These are phyloP conservation scores for Erodium trifolium DNA, from an alignment of 441 rosid species.

Conservation along the genomic window DNA sequence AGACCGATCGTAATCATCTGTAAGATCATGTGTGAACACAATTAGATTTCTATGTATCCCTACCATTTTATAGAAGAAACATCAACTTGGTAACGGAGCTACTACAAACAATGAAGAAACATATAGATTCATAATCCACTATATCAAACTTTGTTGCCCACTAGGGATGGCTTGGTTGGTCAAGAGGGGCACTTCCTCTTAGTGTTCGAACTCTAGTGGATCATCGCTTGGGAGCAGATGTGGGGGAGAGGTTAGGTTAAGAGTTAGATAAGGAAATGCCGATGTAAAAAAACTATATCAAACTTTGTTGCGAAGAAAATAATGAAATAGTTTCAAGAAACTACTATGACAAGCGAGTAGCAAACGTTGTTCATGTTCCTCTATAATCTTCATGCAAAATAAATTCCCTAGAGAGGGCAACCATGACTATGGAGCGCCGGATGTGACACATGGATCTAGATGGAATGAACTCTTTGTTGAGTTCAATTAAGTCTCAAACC, in stretches of 20 bases:
- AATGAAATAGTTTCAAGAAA: neutral
- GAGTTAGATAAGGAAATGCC: no score
- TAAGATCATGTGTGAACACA: constrained; percentile 25
- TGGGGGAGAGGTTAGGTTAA: no score
- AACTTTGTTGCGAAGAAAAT: neutral
- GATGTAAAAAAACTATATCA: no score
- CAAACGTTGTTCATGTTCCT: neutral
- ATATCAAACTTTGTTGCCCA: neutral
- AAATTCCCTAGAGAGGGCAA: neutral
- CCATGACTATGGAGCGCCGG: neutral
- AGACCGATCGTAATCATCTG: constrained; percentile 97
- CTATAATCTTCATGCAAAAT: no score
- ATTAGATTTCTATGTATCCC: neutral
- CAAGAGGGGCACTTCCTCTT: no score
- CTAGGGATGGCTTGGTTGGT: no score
- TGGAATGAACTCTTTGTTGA: neutral
- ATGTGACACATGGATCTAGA: neutral
- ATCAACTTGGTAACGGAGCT: neutral
- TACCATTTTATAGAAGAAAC: neutral
- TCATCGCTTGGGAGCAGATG: no score
- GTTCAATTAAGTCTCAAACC: neutral
- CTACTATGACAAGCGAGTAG: neutral
- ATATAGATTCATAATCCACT: neutral
- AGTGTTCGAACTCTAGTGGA: no score
- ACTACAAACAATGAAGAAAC: neutral